Base-by-base conservation (phyloP, 2,329 filamentous ascomycete genomes). In the Talaromyces piceae region DNA sequence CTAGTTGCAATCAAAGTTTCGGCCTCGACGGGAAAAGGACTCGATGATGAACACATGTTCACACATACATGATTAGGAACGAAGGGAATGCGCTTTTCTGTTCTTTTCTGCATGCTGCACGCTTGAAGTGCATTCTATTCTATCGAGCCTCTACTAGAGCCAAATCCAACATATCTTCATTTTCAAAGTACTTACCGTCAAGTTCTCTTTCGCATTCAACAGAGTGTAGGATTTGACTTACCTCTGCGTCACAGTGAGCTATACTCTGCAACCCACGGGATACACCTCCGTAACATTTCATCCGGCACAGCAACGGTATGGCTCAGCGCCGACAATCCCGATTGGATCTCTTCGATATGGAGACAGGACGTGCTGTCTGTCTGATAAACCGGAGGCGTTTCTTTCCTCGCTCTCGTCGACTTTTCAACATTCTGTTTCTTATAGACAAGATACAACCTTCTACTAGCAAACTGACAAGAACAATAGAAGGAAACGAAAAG, bases 161-260 rank as follows among this genome's bases (percentile, higher is more conserved):
- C n/a, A n/a, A 37, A 37, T 37, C 20, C 33, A 20, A 37, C 33
- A 20, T 5, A 37, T 18, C 6, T 20, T 37, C 9, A 18, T 18
- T 37, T 37, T n/a, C 12, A 7, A 20, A 18, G 13, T 37, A n/a
- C 33, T 11, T 37, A 5, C 18, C 18, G 3, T 39, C 18, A 13
- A 6, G 12, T 43, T 43, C 4, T 23, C 22, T 23, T 16, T 4
- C 9, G 16, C n/a, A 4, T 23, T 43, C 20, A 23, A 26, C 25
- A 43, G 5, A 43, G 39, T 12, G 6, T 25, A 2, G 20, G n/a
- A 25, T 4, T 22, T 41, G 39, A 43, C 23, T 25, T 25, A 23
- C 23, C 12, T 43, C 39, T 43, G 39, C 39, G 39, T 43, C 39
- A 43, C 39, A 43, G 39, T 43, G 39, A 43, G 12, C 23, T 43